A percentile compares a stretch with the other conserved stretches of the same genome.
Conservation (phyloP, 1,284 basidiomycete genomes). For the Trichosporon sp. region DNA sequence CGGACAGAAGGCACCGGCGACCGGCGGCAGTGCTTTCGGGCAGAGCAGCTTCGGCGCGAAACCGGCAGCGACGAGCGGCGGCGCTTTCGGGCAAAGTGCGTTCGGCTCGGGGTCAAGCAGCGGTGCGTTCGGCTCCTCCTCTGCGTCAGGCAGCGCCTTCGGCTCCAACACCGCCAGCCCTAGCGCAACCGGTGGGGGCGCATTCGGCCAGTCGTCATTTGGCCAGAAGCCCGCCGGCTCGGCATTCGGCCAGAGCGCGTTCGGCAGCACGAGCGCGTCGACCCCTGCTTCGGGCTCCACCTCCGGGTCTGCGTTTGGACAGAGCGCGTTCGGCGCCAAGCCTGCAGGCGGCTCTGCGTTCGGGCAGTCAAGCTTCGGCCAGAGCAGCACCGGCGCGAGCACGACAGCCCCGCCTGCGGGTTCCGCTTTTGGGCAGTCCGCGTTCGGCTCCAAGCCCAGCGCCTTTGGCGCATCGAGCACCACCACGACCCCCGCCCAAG, state of each 20-base stretch:
- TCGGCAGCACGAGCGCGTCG: conserved; percentile 27
- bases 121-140: neutral
- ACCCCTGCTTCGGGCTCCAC: neutral
- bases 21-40: conserved; percentile 12
- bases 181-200: neutral
- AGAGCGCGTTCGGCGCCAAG: conserved; percentile 13
- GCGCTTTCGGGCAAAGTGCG: conserved; percentile 10
- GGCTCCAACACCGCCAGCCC: neutral
- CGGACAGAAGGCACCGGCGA: neutral
- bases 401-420: neutral
- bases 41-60: conserved; percentile 9
- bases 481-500: neutral
- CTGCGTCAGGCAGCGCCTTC: conserved; percentile 4
- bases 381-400: neutral
- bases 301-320: conserved; percentile 9
- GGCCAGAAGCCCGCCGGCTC: conserved; percentile 8
- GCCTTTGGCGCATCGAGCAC: conserved; percentile 36
- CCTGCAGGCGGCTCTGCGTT: conserved; percentile 7
- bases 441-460: conserved; percentile 32
- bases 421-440: conserved; percentile 23
- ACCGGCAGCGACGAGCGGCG: neutral
- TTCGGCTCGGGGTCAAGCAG: conserved; percentile 1
- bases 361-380: conserved; percentile 8
- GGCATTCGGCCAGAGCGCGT: conserved; percentile 14
- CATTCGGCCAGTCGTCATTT: conserved; percentile 13